Conservation (phyloP, 805 yeast genomes). For the Nakazawaea sp. region DNA sequence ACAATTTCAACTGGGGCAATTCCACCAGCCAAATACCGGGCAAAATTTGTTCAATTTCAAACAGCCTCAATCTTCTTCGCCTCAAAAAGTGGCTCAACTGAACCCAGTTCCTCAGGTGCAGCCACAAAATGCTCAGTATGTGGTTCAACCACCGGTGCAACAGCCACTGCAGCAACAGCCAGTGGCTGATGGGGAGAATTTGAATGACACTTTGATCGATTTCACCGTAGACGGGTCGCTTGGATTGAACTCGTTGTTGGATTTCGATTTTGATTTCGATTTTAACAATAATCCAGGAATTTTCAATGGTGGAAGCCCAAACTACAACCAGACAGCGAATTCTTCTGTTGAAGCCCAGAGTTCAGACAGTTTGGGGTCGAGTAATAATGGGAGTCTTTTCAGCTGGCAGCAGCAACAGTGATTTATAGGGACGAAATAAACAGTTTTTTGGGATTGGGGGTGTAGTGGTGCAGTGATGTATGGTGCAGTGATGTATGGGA, state of each 20-base stretch:
- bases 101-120: conserved; percentile 17
- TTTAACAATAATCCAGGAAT: too few species aligned
- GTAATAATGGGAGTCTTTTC: conserved; percentile 6
- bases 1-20: not conserved
- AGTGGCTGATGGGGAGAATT: conserved; percentile 15
- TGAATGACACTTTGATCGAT: conserved; percentile 33
- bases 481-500: too few species aligned
- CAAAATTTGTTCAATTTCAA: not conserved
- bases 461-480: too few species aligned
- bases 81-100: not conserved
- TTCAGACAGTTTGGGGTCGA: not conserved
- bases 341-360: not conserved
- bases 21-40: not conserved
- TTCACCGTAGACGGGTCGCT: conserved; percentile 81
- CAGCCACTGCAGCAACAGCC: conserved; percentile 6
- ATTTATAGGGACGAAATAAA: too few species aligned
- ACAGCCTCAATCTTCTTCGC: not conserved
- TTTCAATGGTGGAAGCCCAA: too few species aligned
- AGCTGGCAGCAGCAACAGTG: conserved; percentile 8
- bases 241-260: conserved; percentile 66
- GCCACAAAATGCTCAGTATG: conserved; percentile 12
- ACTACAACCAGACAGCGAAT: too few species aligned
- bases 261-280: conserved; percentile 28
- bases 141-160: conserved; percentile 10
- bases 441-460: too few species aligned